Evolutionary conservation across 768 basidiomycete species (phyloP), one percentile per base, ranked within the genome.

Genomic region (Chalciporus pseudorubinellus): DNA sequence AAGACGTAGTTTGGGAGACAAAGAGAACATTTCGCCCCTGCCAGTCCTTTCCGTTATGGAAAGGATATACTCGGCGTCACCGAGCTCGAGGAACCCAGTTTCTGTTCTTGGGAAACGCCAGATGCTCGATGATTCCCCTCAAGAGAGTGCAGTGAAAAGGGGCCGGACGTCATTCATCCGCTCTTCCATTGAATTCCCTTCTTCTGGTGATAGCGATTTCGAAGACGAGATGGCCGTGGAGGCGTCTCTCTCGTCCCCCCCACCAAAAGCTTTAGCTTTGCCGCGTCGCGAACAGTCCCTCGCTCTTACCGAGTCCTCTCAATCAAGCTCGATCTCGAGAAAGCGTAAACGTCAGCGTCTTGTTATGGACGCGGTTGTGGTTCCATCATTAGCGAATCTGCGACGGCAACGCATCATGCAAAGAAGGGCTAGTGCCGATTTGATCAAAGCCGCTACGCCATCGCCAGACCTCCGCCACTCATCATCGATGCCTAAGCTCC

Each of bases 1-100:
- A 52, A 70, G 73, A 46, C 65, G 70, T 54, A 65, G 61, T 14
- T 57, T 59, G 7, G 62, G 60, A 1, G 68, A 84, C 64, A 88
- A 89, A 68, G 87, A 89, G 63, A 89, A 89, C 59, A 51, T 66
- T 28, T 77, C 77, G 0, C 82, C 80, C 29, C 54, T 66, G 5
- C 58, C 59, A 9, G 51, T 60, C 24, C 64, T 70, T 42, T 70
- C 78, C 33, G 71, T 78, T 19, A 54, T 70, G 26, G 82, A 85
- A 51, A 74, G 77, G 26, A 73, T 80, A 42, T 73, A 71, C 1
- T 56, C 66, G 38, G 64, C 63, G n/a, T 71, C 73, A 5, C 74
- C 76, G 5, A 63, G 57, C 24, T 56, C 61, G 45, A 62, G 36
- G 20, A 60, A 54, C 38, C 44, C 56, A 12, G 20, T 38, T 3